A percentile compares a stretch with the other conserved stretches of the same genome.
Conservation (phyloP, 208 protist genomes). For the Leptomonas pyrrhocoris region DNA sequence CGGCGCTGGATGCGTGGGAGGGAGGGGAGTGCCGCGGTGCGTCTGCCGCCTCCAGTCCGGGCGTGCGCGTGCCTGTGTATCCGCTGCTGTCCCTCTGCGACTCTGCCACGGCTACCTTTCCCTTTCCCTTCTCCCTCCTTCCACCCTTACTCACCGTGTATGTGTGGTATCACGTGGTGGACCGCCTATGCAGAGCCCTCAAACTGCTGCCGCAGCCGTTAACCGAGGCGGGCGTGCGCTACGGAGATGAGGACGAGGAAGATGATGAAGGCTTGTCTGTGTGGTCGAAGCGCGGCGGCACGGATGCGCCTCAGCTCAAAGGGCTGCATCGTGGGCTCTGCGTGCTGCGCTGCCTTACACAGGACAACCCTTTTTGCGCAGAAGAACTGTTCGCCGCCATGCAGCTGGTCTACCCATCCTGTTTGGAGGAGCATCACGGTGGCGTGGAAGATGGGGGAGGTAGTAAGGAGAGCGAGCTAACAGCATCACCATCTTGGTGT, state of each 20-base stretch:
- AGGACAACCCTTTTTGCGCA: constrained; percentile 7
- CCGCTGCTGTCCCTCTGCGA: constrained; percentile 18
- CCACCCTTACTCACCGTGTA: constrained; percentile 31
- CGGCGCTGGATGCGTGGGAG: constrained; percentile 17
- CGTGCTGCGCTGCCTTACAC: constrained; percentile 29
- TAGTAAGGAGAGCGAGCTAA: background rate
- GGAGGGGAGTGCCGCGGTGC: background rate
- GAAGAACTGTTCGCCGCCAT: constrained; percentile 34
- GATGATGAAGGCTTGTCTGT: background rate
- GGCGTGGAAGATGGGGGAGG: background rate
- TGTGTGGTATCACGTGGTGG: constrained; percentile 32
- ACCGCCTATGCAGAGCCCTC: constrained; percentile 22
- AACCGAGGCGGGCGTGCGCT: background rate
- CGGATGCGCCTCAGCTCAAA: constrained; percentile 3
- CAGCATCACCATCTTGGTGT: background rate
- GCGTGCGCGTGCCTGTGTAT: constrained; percentile 15
- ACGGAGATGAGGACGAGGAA: background rate
- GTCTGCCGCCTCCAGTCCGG: background rate
- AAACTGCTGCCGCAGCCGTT: constrained; percentile 9
- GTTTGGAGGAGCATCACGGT: background rate
- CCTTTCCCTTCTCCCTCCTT: constrained; percentile 29
- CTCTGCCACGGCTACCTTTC: background rate
- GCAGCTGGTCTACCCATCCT: constrained; percentile 10
- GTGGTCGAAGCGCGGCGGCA: constrained; percentile 14
- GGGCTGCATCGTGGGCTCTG: constrained; percentile 27